Conservation (phyloP, 768 basidiomycete genomes). For the Tricholoma sp. region DNA sequence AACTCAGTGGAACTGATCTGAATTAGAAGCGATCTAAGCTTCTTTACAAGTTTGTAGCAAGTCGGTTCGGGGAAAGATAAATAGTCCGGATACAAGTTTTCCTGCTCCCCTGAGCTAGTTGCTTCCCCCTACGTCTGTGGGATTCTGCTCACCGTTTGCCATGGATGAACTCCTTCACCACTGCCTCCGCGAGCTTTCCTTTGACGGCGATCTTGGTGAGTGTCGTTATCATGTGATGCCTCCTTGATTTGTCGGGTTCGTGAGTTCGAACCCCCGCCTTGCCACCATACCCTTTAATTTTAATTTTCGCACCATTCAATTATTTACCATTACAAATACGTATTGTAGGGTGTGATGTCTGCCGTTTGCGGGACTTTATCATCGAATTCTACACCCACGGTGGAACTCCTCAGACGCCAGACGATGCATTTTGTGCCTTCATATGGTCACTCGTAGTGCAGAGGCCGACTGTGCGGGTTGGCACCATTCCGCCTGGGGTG, state of each 20-base stretch:
- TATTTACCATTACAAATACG: constrained; percentile 8
- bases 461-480: constrained; percentile 73
- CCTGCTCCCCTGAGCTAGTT: neutral
- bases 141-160: neutral
- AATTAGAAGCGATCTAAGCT: constrained; percentile 3
- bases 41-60: neutral
- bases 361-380: constrained; percentile 69
- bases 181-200: constrained; percentile 80
- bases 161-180: constrained; percentile 89
- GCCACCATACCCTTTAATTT: constrained; percentile 13
- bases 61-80: neutral
- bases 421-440: constrained; percentile 73
- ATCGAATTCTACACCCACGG: constrained; percentile 54
- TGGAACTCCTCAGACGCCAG: constrained; percentile 47
- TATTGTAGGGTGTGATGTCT: constrained; percentile 61
- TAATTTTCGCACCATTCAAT: constrained; percentile 8
- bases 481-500: constrained; percentile 53
- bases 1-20: constrained; percentile 4
- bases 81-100: neutral
- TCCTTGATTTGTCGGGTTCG: constrained; percentile 6
- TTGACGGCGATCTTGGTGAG: constrained; percentile 88
- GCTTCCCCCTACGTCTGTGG: neutral
- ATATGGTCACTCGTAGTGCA: constrained; percentile 78
- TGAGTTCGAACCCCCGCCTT: constrained; percentile 41
- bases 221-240: constrained; percentile 30